Evolutionary conservation across 306 rosid species (phyloP).

Genomic region (Hippophae gyantsensis): DNA sequence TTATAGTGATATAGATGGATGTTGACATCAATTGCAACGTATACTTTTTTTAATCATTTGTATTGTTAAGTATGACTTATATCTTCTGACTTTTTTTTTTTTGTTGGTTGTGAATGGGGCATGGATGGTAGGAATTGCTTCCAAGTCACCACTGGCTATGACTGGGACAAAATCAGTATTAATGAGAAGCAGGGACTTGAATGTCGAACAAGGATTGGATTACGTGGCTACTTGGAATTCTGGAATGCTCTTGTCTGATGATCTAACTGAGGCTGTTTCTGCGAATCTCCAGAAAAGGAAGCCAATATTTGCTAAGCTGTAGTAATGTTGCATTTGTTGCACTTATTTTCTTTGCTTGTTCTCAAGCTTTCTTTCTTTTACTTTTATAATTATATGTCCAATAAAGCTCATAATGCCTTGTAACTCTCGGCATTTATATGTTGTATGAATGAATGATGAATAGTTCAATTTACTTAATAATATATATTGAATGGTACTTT

Average conservation of each 20-base stretch:
- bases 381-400: too few species aligned
- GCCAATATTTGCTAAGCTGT: conserved; percentile 68
- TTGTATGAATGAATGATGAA: too few species aligned
- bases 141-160: conserved; percentile 66
- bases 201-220: conserved; percentile 69
- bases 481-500: too few species aligned
- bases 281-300: conserved; percentile 49
- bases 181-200: conserved; percentile 62
- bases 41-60: too few species aligned
- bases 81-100: too few species aligned
- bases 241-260: conserved; percentile 47
- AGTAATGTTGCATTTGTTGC: background rate
- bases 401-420: too few species aligned
- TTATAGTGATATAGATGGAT: too few species aligned
- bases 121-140: conserved; percentile 38
- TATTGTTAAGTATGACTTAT: too few species aligned
- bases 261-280: conserved; percentile 48
- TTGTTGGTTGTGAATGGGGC: background rate
- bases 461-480: too few species aligned
- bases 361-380: background rate
- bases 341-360: too few species aligned
- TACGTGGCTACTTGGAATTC: conserved; percentile 82
- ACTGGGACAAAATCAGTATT: conserved; percentile 73
- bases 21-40: too few species aligned
- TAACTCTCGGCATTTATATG: too few species aligned